A percentile compares a stretch with the other conserved stretches of the same genome.
These are phyloP conservation scores for Byssothecium circinans DNA, from an alignment of 2,329 filamentous ascomycete genomes.

Conservation along the genomic window DNA sequence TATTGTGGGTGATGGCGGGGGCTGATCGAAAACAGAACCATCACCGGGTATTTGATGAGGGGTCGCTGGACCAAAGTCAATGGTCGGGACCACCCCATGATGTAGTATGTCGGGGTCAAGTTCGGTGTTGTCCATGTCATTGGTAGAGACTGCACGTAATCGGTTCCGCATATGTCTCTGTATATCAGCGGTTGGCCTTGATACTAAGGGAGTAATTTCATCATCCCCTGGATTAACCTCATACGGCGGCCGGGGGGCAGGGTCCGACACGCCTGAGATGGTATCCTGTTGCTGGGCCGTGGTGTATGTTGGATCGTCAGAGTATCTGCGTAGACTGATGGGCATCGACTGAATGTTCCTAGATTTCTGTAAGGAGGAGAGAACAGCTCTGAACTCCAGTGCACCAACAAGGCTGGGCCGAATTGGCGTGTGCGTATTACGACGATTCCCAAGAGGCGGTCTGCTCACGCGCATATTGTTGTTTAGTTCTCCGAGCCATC, in stretches of 20 bases:
- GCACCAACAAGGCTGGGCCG: conserved; percentile 90
- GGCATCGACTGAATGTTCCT: conserved; percentile 72
- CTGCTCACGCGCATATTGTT: conserved; percentile 90
- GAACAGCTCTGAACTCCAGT: conserved; percentile 86
- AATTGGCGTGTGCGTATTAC: conserved; percentile 79
- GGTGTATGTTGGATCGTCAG: conserved; percentile 60
- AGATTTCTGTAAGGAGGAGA: conserved; percentile 83
- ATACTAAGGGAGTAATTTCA: conserved; percentile 22
- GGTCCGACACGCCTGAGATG: conserved; percentile 53
- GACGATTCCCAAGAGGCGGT: conserved; percentile 64
- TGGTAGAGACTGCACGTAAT: conserved; percentile 61
- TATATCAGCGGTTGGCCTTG: conserved; percentile 35
- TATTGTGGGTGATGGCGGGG: conserved; percentile 42
- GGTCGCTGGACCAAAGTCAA: conserved; percentile 40
- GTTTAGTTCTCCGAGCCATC: conserved; percentile 76
- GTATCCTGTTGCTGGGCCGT: conserved; percentile 51
- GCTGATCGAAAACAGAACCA: conserved; percentile 11
- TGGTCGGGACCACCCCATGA: conserved; percentile 33
- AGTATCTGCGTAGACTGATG: conserved; percentile 70
- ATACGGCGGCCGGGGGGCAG: conserved; percentile 44
- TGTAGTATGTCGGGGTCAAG: conserved; percentile 46
- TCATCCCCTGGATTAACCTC: conserved; percentile 25
- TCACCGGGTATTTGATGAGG: conserved; percentile 26
- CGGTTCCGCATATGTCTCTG: conserved; percentile 31
- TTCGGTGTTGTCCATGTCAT: conserved; percentile 54